Base-by-base conservation (phyloP, 768 basidiomycete species). In the Lactifluus echinatus region DNA sequence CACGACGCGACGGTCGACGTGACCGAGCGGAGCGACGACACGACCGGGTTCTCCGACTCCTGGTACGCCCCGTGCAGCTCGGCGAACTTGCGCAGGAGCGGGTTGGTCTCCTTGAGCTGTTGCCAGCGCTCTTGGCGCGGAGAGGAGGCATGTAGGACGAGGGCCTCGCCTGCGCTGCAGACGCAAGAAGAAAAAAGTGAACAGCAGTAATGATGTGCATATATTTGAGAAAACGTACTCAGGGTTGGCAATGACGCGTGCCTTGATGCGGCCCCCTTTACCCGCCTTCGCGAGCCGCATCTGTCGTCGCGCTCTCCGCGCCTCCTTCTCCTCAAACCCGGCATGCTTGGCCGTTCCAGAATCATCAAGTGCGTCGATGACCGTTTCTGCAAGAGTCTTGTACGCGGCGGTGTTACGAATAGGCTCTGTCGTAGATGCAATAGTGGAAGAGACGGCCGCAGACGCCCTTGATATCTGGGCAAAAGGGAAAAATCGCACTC, bases 351-450 rank as follows among this genome's bases (percentile, higher is more conserved):
- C 88, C 62, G 85, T 91, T 4, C 89, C 89, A 55, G 88, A 90
- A 70, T 98, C 94, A 60, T 98, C 93, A 39, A 99, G 77, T 2
- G 93, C 91, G 61, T 99, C 96, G 4, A 93, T 74, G 14, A 99
- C 74, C 2, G 90, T 90, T 44, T 95, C 92, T 0, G 92, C 82
- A 7, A 97, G 74, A 1, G 85, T 76, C 74, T 96, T 96, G 75
- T 99, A 99, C 0, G 95, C 91, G 14, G 82, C 85, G 2, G 95
- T 99, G 61, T 96, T 93, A 42, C 96, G 87, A 59, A 99, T 88
- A n/a, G 95, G 95, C 60, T 95, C 93, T 3, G 96, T 97, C 14
- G 92, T 89, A 44, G 85, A 83, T 46, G 85, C 85, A 47, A 94
- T 91, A 6, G 89, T 89, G 10, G 77, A 82, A 7, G 93, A 93